Evolutionary conservation across 768 basidiomycete genomes (phyloP).

Genomic region (Russula earlei): DNA sequence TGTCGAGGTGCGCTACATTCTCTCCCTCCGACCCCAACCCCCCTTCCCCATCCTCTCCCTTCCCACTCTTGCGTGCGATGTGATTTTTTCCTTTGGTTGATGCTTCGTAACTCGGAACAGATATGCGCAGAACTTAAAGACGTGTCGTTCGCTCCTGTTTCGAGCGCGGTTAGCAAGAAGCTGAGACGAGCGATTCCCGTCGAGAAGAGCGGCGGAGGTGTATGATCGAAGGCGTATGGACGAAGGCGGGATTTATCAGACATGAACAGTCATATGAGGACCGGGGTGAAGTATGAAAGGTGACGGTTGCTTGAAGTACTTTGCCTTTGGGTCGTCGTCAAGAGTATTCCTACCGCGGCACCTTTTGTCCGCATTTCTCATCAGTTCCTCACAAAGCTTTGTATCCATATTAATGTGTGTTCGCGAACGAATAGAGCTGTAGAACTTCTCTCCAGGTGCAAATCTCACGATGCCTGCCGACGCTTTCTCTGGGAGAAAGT

Average conservation of each 20-base stretch:
- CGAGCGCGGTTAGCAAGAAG: constrained; percentile 26
- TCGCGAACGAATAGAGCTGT: too few species aligned
- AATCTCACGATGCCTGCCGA: too few species aligned
- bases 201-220: constrained; percentile 46
- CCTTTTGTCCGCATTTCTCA: background rate
- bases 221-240: constrained; percentile 24
- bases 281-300: too few species aligned
- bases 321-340: too few species aligned
- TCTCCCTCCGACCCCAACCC: too few species aligned
- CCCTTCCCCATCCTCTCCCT: too few species aligned
- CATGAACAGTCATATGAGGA: too few species aligned
- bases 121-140: constrained; percentile 69
- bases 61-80: background rate
- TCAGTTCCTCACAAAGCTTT: background rate
- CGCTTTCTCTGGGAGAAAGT: background rate
- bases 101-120: constrained; percentile 28
- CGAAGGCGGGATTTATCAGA: too few species aligned
- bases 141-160: constrained; percentile 38
- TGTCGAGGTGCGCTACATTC: constrained; percentile 53
- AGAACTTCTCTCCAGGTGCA: too few species aligned
- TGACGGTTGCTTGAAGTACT: too few species aligned
- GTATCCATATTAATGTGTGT: background rate
- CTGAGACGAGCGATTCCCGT: constrained; percentile 42
- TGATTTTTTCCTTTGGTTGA: background rate
- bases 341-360: too few species aligned